Base-by-base conservation (phyloP, 2,329 filamentous ascomycete species). In the Ploettnerulaceae sp. region DNA sequence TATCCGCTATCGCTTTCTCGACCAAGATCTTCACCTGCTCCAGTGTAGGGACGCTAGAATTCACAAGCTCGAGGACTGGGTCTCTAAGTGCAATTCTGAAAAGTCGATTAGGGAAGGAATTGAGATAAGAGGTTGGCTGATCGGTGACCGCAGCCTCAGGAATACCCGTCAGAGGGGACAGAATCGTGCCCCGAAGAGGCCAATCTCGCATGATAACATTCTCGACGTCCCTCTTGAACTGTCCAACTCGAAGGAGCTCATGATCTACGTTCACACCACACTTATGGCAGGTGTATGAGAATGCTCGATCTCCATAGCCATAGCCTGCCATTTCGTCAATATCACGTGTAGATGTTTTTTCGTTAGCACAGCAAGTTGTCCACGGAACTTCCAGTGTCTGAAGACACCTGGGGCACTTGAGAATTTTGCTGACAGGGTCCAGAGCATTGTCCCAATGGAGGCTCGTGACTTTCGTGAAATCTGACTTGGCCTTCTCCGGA, bases 151-250 rank as follows among this genome's bases (percentile, higher is more conserved):
- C 54, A 1, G 53, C 40, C 22, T 68, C 61, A 0, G 80, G 76
- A 12, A 68, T 63, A 0, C 84, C 85, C 0, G 58, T 70, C 1
- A 66, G 62, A 0, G 72, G 61, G 7, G 77, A 69, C 6, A 88
- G 69, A 4, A 88, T 62, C 0, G 84, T 89, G 1, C 86, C 84
- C 0, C 82, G 80, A 70, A 90, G 78, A 0, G 84, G 79, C 1
- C 67, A 60, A 11, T 69, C 56, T 3, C 70, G 55, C 3, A 64
- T 49, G 3, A 78, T 55, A 0, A 87, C 68, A 0, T 59, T 57
- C 18, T 70, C 61, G 5, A 75, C 64, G 56, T 89, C 83, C 11
- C 62, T 64, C 37, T 70, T 67, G 56, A 89, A 86, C 54, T 81
- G 84, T 33, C 64, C 69, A 1, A 81, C 72, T n/a, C 75, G 72